Evolutionary conservation across 1,284 basidiomycete species (phyloP), one percentile per base, ranked within the genome.

Genomic region (Boletus mariae): DNA sequence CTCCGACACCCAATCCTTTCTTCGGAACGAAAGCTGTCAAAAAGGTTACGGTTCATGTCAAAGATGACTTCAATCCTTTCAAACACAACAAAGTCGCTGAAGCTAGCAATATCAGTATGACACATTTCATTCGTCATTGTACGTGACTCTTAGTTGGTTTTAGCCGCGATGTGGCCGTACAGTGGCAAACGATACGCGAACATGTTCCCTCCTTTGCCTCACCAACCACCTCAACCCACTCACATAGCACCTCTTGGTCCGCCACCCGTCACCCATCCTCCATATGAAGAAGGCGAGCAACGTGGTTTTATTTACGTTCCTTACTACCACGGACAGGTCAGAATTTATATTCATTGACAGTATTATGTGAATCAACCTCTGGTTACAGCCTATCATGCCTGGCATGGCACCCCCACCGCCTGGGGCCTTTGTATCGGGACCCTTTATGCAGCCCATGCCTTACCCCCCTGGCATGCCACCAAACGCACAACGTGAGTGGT

Each of bases 1-100:
- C 69, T 42, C 57, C 76, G 37, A 57, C 80, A 2, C 78, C 82
- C 15, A 93, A 95, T 66, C 86, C 89, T 11, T 98, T 97, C 85
- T 97, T 95, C 69, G 90, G 91, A 47, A 78, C 83, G 40, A 85
- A 86, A 37, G 71, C 77, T 25, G 82, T 87, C 68, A 92, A 92
- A 78, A 88, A 89, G 72, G 76, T 75, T 6, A 75, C 80, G 20
- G 83, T 93, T 42, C 88, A 92, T 66, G 80, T 94, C 63, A 90
- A 94, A 72, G 91, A 95, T 62, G 94, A 97, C 64, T 98, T 97
- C 70, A 96, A 94, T 71, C 92, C 94, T 26, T 95, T 93, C 79
- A 93, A 94, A 73, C 82, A 85, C 63, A 82, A 80, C 67, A 93
- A 92, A 71, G 84, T 93, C 51, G 80, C 79, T 7, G 87, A 91